phyloP scores from a whole-genome alignment of 805 yeast species.

The Nakazawaea molendinolei region DNA sequence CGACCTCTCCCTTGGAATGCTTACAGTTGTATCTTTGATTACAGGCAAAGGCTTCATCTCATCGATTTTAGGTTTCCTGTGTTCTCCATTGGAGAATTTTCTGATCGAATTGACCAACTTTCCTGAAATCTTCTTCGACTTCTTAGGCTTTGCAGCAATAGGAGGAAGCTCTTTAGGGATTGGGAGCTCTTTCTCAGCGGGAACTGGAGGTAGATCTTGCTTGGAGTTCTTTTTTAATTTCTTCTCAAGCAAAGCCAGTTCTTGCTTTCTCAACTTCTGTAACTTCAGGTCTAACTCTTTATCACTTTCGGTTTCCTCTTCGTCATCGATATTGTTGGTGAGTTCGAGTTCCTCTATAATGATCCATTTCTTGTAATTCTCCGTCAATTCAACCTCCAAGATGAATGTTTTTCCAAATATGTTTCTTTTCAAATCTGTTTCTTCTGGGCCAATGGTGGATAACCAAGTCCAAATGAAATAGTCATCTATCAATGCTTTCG shows the following conservation, averaged over 20 bases:
- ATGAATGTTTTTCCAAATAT: conserved; percentile 78
- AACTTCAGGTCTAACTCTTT: conserved; percentile 8
- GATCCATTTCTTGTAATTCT: conserved; percentile 71
- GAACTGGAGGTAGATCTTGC: conserved; percentile 6
- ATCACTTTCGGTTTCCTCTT: conserved; percentile 1
- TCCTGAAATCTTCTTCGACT: conserved; percentile 7
- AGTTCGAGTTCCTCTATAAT: conserved; percentile 54
- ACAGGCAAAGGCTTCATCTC: conserved; percentile 7
- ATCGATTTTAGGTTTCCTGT: neutral
- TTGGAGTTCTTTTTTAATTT: conserved; percentile 1
- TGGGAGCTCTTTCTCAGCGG: conserved; percentile 2
- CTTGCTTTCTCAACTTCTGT: conserved; percentile 8
- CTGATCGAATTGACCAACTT: conserved; percentile 8
- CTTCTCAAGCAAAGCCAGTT: conserved; percentile 5
- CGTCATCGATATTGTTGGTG: neutral
- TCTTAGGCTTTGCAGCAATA: neutral
- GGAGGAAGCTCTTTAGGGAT: neutral
- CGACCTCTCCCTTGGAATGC: conserved; percentile 1
- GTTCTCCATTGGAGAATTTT: conserved; percentile 6
- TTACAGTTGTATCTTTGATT: neutral
- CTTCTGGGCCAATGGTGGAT: conserved; percentile 68
- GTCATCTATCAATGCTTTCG: conserved; percentile 72
- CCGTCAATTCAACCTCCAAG: conserved; percentile 73
- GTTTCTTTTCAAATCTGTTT: conserved; percentile 54
- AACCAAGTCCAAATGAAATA: conserved; percentile 92